A percentile compares a stretch with the other conserved stretches of the same genome.
These are phyloP conservation scores for Scheffersomyces lignosus DNA, from an alignment of 805 yeast species.

Conservation along the genomic window DNA sequence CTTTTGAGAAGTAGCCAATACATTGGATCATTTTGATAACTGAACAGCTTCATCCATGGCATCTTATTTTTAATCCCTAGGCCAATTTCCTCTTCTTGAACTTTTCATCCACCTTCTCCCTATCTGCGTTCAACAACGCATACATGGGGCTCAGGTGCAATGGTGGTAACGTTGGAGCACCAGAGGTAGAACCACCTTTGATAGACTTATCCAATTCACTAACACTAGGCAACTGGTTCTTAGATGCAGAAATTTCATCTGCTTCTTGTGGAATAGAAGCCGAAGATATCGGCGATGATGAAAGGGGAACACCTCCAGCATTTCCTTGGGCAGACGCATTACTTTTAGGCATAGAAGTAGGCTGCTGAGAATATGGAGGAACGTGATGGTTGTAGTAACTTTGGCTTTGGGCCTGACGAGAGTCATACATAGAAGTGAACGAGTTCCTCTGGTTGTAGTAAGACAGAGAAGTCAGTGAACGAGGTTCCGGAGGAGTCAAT, in stretches of 20 bases:
- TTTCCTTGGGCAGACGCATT: background rate
- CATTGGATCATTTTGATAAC: too few species aligned
- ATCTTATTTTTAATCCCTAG: too few species aligned
- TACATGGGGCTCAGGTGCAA: background rate
- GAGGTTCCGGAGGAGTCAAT: conserved; percentile 2
- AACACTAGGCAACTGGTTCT: conserved; percentile 34
- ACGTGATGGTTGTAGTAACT: background rate
- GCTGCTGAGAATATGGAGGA: background rate
- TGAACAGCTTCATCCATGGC: too few species aligned
- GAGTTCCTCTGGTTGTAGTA: conserved; percentile 17
- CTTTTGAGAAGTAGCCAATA: too few species aligned
- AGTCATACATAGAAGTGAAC: conserved; percentile 18
- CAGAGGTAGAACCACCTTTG: conserved; percentile 12
- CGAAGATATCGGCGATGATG: conserved; percentile 2
- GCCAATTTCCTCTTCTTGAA: conserved; percentile 11
- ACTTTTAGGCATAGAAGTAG: background rate
- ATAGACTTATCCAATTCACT: conserved; percentile 36
- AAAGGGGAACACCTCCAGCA: background rate
- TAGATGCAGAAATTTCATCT: conserved; percentile 2
- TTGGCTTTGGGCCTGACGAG: background rate
- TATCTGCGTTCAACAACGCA: conserved; percentile 1
- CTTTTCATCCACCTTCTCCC: conserved; percentile 4
- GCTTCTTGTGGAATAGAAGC: conserved; percentile 3
- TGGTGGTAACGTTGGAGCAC: background rate
- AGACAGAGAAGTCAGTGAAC: background rate